phyloP scores from a whole-genome alignment of 139 green algal genomes.

The Yamagishiella unicocca region DNA sequence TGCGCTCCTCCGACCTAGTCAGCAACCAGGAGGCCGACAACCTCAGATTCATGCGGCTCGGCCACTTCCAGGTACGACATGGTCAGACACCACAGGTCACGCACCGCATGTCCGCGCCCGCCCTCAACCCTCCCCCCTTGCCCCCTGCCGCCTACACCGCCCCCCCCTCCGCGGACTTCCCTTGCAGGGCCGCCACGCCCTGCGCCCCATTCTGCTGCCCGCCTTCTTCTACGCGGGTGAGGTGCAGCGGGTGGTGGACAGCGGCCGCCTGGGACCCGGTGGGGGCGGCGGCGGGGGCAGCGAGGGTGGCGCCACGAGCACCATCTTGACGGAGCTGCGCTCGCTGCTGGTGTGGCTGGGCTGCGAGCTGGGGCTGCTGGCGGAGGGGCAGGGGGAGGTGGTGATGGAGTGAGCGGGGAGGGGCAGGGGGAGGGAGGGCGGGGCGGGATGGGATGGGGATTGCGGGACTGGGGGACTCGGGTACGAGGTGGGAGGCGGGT shows the following conservation, averaged over 20 bases:
- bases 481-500: too few relatives aligned
- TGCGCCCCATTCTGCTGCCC: conserved; percentile 40
- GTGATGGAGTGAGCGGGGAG: background rate
- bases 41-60: conserved; percentile 36
- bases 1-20: conserved; percentile 43
- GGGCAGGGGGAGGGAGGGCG: background rate
- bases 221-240: conserved; percentile 40
- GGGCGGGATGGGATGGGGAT: too few relatives aligned
- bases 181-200: background rate
- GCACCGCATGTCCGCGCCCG: background rate
- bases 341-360: conserved; percentile 38
- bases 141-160: background rate
- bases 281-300: background rate
- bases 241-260: conserved; percentile 4
- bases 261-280: background rate
- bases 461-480: too few relatives aligned
- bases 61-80: background rate
- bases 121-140: background rate
- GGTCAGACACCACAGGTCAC: too few relatives aligned
- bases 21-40: conserved; percentile 37
- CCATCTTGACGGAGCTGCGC: conserved; percentile 29
- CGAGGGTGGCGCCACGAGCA: background rate
- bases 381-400: conserved; percentile 4
- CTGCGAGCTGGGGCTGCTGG: conserved; percentile 13
- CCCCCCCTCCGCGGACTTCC: background rate